A percentile compares a stretch with the other conserved stretches of the same genome.
Conservation (phyloP, 2,329 filamentous ascomycete species). For the Cucurbitaria berberidis region DNA sequence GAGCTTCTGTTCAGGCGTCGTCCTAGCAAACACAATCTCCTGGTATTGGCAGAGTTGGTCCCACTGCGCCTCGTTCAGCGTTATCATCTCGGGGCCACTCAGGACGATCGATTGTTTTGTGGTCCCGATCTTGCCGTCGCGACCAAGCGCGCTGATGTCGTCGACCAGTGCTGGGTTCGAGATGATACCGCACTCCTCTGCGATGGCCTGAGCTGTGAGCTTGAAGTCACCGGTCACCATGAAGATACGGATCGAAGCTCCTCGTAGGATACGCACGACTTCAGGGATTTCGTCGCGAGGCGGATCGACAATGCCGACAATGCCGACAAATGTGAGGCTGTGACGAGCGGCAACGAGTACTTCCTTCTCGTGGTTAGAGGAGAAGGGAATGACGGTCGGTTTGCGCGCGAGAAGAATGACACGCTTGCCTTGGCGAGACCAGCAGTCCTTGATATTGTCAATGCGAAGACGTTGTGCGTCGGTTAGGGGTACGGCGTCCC, state of each 20-base stretch:
- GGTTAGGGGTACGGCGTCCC: constrained; percentile 59
- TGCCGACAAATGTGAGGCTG: constrained; percentile 60
- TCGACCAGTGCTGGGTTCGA: constrained; percentile 61
- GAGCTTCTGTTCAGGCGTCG: constrained; percentile 79
- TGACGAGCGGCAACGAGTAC: constrained; percentile 60
- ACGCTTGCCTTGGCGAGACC: constrained; percentile 71
- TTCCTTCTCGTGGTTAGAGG: constrained; percentile 62
- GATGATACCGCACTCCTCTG: constrained; percentile 74
- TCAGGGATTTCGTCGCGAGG: constrained; percentile 65
- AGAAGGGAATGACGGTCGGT: constrained; percentile 51
- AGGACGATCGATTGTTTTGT: constrained; percentile 39
- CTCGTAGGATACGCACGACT: constrained; percentile 67
- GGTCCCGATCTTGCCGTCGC: constrained; percentile 34
- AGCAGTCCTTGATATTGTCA: constrained; percentile 68
- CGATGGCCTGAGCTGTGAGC: constrained; percentile 75
- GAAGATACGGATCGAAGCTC: constrained; percentile 75
- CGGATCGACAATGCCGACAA: constrained; percentile 66
- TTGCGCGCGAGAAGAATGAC: constrained; percentile 72
- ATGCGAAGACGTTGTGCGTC: constrained; percentile 54
- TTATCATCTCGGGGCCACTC: constrained; percentile 61
- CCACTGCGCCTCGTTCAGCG: constrained; percentile 73
- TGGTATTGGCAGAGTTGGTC: constrained; percentile 67
- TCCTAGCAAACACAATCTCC: constrained; percentile 75
- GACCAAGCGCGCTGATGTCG: constrained; percentile 58
- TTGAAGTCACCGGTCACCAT: constrained; percentile 85